Conservation (phyloP, 2,329 filamentous ascomycete genomes). For the Scedosporium boydii region DNA sequence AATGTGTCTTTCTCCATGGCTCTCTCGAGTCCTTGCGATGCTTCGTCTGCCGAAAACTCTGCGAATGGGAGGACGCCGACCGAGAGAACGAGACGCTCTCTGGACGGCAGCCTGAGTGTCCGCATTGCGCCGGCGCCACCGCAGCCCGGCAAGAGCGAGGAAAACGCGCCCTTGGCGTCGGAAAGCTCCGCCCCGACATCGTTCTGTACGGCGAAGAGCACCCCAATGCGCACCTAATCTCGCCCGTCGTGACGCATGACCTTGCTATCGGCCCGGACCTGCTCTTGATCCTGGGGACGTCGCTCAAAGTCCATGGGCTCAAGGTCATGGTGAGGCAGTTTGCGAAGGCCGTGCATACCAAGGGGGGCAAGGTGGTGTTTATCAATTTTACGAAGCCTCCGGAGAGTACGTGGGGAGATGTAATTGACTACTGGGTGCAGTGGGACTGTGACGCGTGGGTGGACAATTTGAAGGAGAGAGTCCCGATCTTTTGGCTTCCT, state of each 20-base stretch:
- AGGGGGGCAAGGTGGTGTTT: slow-evolving; percentile 60
- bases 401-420: slow-evolving; percentile 62
- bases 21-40: slow-evolving; percentile 58
- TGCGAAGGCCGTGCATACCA: slow-evolving; percentile 59
- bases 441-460: slow-evolving; percentile 73
- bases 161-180: slow-evolving; percentile 57
- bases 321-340: slow-evolving; percentile 65
- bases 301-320: slow-evolving; percentile 59
- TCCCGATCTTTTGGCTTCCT: slow-evolving; percentile 50
- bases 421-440: slow-evolving; percentile 65
- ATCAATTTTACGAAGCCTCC: slow-evolving; percentile 65
- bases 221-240: slow-evolving; percentile 58
- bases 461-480: slow-evolving; percentile 46
- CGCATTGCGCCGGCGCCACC: slow-evolving; percentile 53
- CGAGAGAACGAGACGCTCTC: slow-evolving; percentile 48
- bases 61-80: slow-evolving; percentile 48
- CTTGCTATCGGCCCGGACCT: slow-evolving; percentile 55
- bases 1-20: slow-evolving; percentile 63
- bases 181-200: slow-evolving; percentile 61
- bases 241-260: slow-evolving; percentile 59
- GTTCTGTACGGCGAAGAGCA: slow-evolving; percentile 69
- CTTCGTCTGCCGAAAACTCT: slow-evolving; percentile 48
- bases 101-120: slow-evolving; percentile 58
- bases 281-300: slow-evolving; percentile 62
- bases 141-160: slow-evolving; percentile 54